Evolutionary conservation across 495 filamentous ascomycete genomes (phyloP).

Genomic region (Platismatia glauca): DNA sequence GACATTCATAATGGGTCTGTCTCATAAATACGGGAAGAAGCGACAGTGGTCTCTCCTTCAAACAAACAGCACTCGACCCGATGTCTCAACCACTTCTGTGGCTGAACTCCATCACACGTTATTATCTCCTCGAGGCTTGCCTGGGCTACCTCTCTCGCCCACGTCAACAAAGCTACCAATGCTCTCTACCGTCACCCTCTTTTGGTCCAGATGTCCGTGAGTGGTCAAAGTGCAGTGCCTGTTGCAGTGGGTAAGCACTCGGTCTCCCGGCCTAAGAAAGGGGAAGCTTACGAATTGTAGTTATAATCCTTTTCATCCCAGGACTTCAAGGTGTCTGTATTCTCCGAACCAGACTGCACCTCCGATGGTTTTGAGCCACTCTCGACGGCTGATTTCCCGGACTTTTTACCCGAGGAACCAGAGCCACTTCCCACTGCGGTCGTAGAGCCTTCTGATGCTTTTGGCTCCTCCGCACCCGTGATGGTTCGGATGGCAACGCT

Average conservation of each 20-base stretch:
- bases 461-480: neutral
- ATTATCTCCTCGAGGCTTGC: neutral
- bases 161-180: neutral
- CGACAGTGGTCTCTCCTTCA: neutral
- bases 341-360: neutral
- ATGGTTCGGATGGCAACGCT: conserved; percentile 4
- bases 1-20: neutral
- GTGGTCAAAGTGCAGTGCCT: conserved; percentile 1
- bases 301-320: conserved; percentile 1
- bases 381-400: neutral
- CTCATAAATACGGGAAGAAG: neutral
- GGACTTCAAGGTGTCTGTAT: conserved; percentile 3
- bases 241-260: neutral
- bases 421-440: conserved; percentile 1
- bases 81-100: neutral
- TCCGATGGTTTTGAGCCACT: neutral
- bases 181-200: neutral
- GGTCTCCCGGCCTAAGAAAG: neutral
- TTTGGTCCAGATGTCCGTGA: neutral
- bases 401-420: neutral
- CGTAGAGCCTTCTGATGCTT: neutral
- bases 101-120: neutral
- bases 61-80: neutral
- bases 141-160: neutral
- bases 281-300: neutral